These are phyloP conservation scores for Hypoxylon lienhwacheense DNA, from an alignment of 495 filamentous ascomycete genomes.

Conservation along the genomic window DNA sequence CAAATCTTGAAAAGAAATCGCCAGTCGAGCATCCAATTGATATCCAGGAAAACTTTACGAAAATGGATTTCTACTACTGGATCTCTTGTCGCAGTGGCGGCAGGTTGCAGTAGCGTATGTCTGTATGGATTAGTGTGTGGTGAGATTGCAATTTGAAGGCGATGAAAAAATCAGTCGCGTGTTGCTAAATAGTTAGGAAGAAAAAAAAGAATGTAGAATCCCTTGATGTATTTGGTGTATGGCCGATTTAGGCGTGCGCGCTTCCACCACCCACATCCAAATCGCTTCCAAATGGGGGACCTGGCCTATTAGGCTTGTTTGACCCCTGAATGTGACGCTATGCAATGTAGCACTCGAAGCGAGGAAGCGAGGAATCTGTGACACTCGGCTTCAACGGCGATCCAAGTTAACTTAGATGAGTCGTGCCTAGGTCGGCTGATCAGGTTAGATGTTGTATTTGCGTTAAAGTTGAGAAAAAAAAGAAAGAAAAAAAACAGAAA, in stretches of 20 bases:
- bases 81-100: not conserved
- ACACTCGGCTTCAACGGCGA: slow-evolving; percentile 8
- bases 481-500: not conserved
- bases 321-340: slow-evolving; percentile 34
- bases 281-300: slow-evolving; percentile 19
- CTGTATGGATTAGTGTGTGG: not conserved
- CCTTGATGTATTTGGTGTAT: slow-evolving; percentile 20
- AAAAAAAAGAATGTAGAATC: slow-evolving; percentile 6
- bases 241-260: slow-evolving; percentile 23
- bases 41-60: slow-evolving; percentile 2
- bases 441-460: slow-evolving; percentile 1
- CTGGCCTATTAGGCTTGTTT: slow-evolving; percentile 26
- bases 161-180: slow-evolving; percentile 15
- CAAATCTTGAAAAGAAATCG: slow-evolving; percentile 5
- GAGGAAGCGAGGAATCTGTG: slow-evolving; percentile 11
- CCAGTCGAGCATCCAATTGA: slow-evolving; percentile 7
- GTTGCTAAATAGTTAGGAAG: slow-evolving; percentile 13
- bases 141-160: not conserved
- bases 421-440: slow-evolving; percentile 3
- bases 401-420: slow-evolving; percentile 10
- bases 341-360: slow-evolving; percentile 7
- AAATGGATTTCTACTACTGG: slow-evolving; percentile 2
- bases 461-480: not conserved
- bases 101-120: not conserved
- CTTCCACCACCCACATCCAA: slow-evolving; percentile 24